These are phyloP conservation scores for Hyphopichia fennica DNA, from an alignment of 1,139 yeast genomes.

Conservation along the genomic window DNA sequence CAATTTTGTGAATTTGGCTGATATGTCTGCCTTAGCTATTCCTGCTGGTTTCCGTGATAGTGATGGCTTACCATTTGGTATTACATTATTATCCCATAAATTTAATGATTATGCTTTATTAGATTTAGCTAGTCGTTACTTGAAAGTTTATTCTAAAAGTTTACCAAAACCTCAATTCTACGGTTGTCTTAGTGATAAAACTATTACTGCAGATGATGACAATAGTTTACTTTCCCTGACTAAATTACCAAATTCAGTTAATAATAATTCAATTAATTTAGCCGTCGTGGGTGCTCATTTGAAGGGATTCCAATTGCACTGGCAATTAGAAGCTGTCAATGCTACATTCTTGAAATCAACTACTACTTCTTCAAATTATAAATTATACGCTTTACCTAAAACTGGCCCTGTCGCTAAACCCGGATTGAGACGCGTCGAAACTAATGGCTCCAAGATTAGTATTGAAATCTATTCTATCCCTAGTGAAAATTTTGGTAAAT, in stretches of 20 bases:
- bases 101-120: constrained; percentile 87
- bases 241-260: not conserved
- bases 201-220: constrained; percentile 18
- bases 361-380: constrained; percentile 70
- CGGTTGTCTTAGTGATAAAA: constrained; percentile 44
- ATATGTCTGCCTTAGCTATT: constrained; percentile 84
- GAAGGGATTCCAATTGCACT: constrained; percentile 82
- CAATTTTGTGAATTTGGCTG: constrained; percentile 92
- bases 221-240: not conserved
- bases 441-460: constrained; percentile 59
- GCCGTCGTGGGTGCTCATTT: constrained; percentile 98
- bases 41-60: constrained; percentile 81
- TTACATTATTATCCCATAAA: constrained; percentile 77
- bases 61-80: constrained; percentile 89
- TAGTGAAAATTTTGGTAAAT: constrained; percentile 69
- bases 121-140: constrained; percentile 74
- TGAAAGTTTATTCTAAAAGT: constrained; percentile 34
- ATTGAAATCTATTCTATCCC: constrained; percentile 87
- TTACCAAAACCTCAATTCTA: constrained; percentile 19
- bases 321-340: constrained; percentile 87
- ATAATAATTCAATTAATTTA: constrained; percentile 38
- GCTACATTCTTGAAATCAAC: constrained; percentile 72
- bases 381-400: constrained; percentile 79
- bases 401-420: constrained; percentile 85
- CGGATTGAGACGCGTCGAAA: constrained; percentile 71